Conservation (phyloP, 2,329 filamentous ascomycete species). For the Calonectria pseudoturangicola region DNA sequence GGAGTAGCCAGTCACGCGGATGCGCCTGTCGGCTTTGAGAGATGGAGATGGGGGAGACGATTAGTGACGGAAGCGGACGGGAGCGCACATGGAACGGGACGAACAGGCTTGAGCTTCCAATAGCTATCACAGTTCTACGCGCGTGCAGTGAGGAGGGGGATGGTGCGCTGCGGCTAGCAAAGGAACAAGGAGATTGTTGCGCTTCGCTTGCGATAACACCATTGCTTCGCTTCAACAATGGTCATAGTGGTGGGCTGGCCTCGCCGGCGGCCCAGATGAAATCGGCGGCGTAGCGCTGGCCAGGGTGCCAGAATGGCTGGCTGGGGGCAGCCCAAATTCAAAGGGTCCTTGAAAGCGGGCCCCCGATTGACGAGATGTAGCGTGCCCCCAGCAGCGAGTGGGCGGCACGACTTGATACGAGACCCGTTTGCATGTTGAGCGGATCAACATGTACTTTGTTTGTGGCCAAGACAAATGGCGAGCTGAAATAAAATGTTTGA, state of each 20-base stretch:
- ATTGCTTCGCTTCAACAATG: slow-evolving; percentile 21
- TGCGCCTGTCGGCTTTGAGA: slow-evolving; percentile 21
- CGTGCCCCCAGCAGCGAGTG: slow-evolving; percentile 44
- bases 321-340: slow-evolving; percentile 8
- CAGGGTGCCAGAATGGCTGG: slow-evolving; percentile 18
- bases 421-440: slow-evolving; percentile 9
- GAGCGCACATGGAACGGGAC: slow-evolving; percentile 30
- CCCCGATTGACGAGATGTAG: slow-evolving; percentile 56
- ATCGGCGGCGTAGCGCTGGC: slow-evolving; percentile 24
- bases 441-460: slow-evolving; percentile 25
- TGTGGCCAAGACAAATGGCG: slow-evolving; percentile 23
- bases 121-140: not conserved
- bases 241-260: slow-evolving; percentile 12
- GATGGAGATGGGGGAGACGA: slow-evolving; percentile 33
- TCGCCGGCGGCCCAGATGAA: slow-evolving; percentile 17
- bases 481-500: slow-evolving; percentile 16
- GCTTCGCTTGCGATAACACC: slow-evolving; percentile 19
- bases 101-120: slow-evolving; percentile 26
- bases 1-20: slow-evolving; percentile 35
- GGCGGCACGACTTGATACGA: slow-evolving; percentile 31
- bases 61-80: slow-evolving; percentile 9
- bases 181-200: slow-evolving; percentile 8
- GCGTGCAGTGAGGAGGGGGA: slow-evolving; percentile 19
- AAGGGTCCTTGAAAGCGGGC: slow-evolving; percentile 43
- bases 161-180: slow-evolving; percentile 1